Evolutionary conservation across 1,139 yeast genomes (phyloP).

Genomic region (Yamadazyma diospyri): DNA sequence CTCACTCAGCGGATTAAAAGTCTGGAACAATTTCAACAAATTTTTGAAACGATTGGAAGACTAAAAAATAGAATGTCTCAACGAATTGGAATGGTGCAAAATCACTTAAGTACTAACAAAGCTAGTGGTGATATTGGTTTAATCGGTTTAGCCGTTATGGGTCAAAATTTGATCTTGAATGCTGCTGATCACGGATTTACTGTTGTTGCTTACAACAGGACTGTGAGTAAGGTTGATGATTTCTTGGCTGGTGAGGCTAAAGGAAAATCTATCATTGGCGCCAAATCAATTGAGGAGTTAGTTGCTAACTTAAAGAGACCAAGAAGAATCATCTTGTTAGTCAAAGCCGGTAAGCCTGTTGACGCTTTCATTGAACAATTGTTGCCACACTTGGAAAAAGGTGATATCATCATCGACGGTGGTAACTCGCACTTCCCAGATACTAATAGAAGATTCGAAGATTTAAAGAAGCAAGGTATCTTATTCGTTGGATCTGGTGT

Average conservation of each 20-base stretch:
- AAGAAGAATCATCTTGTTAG: constrained; percentile 89
- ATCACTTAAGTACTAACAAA: constrained; percentile 10
- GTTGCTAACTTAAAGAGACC: constrained; percentile 91
- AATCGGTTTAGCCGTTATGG: constrained; percentile 99
- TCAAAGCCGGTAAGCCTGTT: constrained; percentile 96
- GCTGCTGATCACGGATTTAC: constrained; percentile 98
- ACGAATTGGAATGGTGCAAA: constrained; percentile 6
- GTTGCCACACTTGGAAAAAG: constrained; percentile 88
- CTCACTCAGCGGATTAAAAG: no score
- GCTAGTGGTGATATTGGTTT: constrained; percentile 93
- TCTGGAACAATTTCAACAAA: no score
- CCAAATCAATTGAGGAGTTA: constrained; percentile 87
- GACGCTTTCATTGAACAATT: constrained; percentile 87
- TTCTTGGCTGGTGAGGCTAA: constrained; percentile 93
- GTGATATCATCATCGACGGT: constrained; percentile 98
- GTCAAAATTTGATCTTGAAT: constrained; percentile 95
- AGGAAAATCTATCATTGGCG: constrained; percentile 94
- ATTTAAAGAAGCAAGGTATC: constrained; percentile 82
- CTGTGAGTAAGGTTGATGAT: constrained; percentile 90
- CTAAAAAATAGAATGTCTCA: constrained; percentile 4
- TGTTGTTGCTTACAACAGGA: constrained; percentile 98
- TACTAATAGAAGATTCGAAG: constrained; percentile 93
- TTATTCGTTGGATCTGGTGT: constrained; percentile 98
- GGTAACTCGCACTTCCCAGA: constrained; percentile 99
- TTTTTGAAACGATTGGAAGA: no score